These are phyloP conservation scores for Bimuria novae-zelandiae DNA, from an alignment of 2,329 filamentous ascomycete species.

Conservation along the genomic window DNA sequence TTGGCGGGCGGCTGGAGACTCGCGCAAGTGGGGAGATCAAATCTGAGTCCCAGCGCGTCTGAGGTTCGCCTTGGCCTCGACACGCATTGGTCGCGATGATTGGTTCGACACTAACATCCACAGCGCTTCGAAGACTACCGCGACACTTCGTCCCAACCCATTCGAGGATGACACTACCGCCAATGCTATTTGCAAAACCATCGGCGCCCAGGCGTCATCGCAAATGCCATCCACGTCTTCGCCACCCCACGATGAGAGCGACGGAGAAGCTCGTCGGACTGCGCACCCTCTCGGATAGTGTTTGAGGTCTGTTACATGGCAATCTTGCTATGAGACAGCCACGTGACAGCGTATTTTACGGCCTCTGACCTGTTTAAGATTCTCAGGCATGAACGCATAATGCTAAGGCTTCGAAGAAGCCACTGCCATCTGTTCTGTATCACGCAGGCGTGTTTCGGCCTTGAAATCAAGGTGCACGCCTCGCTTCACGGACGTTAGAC, in stretches of 20 bases:
- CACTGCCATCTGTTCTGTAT: conserved; percentile 31
- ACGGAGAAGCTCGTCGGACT: conserved; percentile 14
- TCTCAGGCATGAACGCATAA: conserved; percentile 46
- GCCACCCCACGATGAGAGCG: conserved; percentile 8
- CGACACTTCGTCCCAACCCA: conserved; percentile 29
- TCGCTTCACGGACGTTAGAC: conserved; percentile 19
- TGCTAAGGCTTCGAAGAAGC: conserved; percentile 29
- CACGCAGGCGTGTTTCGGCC: conserved; percentile 39
- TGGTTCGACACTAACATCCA: conserved; percentile 38
- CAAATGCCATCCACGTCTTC: conserved; percentile 12
- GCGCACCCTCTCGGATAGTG: conserved; percentile 19
- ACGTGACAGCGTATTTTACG: conserved; percentile 32
- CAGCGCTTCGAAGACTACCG: conserved; percentile 35
- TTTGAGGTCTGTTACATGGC: conserved; percentile 47
- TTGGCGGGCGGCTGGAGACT: conserved; percentile 44
- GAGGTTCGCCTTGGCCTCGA: conserved; percentile 38
- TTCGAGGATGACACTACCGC: conserved; percentile 36
- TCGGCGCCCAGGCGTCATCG: conserved; percentile 22
- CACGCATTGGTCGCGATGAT: conserved; percentile 31
- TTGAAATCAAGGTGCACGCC: conserved; percentile 32
- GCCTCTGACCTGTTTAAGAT: conserved; percentile 29
- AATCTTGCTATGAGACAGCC: conserved; percentile 40
- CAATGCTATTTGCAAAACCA: conserved; percentile 19
- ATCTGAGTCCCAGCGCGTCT: conserved; percentile 45
- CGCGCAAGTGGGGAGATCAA: conserved; percentile 42